Evolutionary conservation across 495 filamentous ascomycete species (phyloP).

Genomic region (Penicillium arizonense): DNA sequence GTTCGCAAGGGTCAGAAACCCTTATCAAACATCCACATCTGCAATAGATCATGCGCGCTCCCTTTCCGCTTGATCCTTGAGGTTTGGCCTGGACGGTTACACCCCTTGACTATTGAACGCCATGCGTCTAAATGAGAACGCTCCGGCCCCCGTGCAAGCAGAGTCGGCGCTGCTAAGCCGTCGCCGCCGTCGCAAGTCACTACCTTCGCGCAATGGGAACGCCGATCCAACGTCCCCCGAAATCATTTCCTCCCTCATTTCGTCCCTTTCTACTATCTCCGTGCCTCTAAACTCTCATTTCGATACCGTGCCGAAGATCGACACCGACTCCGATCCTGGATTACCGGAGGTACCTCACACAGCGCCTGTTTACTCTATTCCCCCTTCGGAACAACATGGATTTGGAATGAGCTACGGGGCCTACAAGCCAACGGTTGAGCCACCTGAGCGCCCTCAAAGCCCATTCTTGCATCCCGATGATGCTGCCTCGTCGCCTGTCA

Average conservation of each 20-base stretch:
- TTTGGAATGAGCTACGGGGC: conserved; percentile 72
- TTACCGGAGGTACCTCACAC: conserved; percentile 44
- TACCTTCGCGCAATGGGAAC: conserved; percentile 32
- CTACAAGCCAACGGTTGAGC: conserved; percentile 35
- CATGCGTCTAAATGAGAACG: conserved; percentile 35
- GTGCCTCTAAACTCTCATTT: conserved; percentile 71
- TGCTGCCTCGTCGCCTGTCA: conserved; percentile 76
- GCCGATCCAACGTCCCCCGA: conserved; percentile 74
- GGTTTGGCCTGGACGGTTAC: background rate
- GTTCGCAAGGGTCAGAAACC: conserved; percentile 8
- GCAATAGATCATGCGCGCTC: conserved; percentile 24
- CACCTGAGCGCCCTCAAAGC: conserved; percentile 29
- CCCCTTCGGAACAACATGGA: conserved; percentile 41
- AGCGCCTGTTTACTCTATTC: conserved; percentile 29
- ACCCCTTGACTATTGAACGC: conserved; percentile 29
- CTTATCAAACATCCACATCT: conserved; percentile 8
- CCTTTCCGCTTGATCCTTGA: conserved; percentile 12
- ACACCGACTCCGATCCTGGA: conserved; percentile 45
- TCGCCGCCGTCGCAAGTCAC: conserved; percentile 41
- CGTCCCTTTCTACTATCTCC: conserved; percentile 84
- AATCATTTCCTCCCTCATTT: conserved; percentile 91
- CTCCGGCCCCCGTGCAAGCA: conserved; percentile 23
- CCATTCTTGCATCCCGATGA: conserved; percentile 64
- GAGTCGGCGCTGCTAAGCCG: conserved; percentile 34
- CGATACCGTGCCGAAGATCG: conserved; percentile 56